Conservation (phyloP, 2,329 filamentous ascomycete genomes). For the Aspergillus glaucus region DNA sequence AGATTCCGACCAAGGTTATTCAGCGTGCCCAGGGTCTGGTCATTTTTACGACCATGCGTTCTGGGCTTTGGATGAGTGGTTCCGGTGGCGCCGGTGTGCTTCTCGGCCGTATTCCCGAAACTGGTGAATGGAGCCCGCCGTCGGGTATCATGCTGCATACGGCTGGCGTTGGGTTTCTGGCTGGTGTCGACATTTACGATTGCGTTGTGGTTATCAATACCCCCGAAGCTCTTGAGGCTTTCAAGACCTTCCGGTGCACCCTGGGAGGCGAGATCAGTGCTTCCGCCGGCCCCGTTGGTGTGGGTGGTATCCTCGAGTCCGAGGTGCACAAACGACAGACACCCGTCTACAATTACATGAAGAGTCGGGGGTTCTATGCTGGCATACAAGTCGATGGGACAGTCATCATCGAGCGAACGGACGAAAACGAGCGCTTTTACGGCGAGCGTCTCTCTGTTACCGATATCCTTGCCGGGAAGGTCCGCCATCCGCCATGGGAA, state of each 20-base stretch:
- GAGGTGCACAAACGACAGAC: conserved; percentile 62
- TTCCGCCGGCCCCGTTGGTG: conserved; percentile 68
- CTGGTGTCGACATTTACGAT: conserved; percentile 92
- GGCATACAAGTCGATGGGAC: conserved; percentile 84
- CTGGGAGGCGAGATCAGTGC: conserved; percentile 76
- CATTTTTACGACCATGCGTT: conserved; percentile 93
- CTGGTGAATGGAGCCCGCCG: conserved; percentile 85
- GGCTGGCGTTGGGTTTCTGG: conserved; percentile 77
- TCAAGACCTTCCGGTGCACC: conserved; percentile 71
- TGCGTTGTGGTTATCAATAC: conserved; percentile 91
- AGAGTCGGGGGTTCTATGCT: conserved; percentile 81
- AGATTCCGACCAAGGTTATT: conserved; percentile 80
- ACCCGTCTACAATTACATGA: conserved; percentile 79
- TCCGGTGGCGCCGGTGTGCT: conserved; percentile 85
- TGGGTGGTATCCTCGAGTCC: conserved; percentile 66
- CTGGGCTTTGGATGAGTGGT: conserved; percentile 83
- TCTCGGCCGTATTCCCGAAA: conserved; percentile 68
- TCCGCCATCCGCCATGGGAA: conserved; percentile 50
- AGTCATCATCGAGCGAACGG: conserved; percentile 75
- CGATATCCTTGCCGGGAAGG: conserved; percentile 59
- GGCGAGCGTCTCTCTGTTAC: conserved; percentile 56
- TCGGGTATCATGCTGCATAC: conserved; percentile 89
- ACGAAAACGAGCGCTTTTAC: conserved; percentile 84
- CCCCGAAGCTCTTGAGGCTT: conserved; percentile 72
- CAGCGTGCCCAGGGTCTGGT: conserved; percentile 83